Conservation (phyloP, 225 moss, liverwort and hornwort species). For the Neckera pumila region DNA sequence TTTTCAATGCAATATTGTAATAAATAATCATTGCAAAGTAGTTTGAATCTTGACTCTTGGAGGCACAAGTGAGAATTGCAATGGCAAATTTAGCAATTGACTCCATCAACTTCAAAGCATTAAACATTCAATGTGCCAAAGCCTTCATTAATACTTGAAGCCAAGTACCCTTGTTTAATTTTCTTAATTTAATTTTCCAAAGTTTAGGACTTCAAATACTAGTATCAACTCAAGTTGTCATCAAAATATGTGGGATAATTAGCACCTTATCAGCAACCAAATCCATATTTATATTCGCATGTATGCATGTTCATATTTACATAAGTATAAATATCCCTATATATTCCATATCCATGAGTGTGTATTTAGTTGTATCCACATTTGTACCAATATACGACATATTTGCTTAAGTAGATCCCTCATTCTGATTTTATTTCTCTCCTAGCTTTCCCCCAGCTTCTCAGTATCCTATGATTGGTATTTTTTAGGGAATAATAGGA, state of each 20-base stretch:
- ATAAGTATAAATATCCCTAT: rapidly evolving
- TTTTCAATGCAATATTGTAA: not conserved
- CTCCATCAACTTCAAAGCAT: not conserved
- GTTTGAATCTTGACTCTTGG: not conserved
- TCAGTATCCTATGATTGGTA: rapidly evolving
- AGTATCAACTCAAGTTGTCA: not conserved
- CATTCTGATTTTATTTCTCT: not conserved
- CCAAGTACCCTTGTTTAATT: not conserved
- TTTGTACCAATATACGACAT: not conserved
- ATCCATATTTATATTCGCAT: not conserved
- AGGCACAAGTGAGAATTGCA: not conserved
- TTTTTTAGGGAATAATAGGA: not conserved
- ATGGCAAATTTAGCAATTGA: not conserved
- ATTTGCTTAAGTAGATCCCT: not conserved
- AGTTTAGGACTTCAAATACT: not conserved
- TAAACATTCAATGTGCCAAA: no score
- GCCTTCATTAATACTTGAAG: not conserved
- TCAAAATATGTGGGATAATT: not conserved
- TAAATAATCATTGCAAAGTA: not conserved
- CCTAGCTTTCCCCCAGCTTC: rapidly evolving
- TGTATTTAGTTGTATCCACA: rapidly evolving
- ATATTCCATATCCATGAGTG: not conserved
- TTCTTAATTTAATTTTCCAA: not conserved
- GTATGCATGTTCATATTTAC: not conserved
- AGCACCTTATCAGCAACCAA: not conserved